phyloP scores from a whole-genome alignment of 2,329 filamentous ascomycete species.

The Cladosporium sphaerospermum region DNA sequence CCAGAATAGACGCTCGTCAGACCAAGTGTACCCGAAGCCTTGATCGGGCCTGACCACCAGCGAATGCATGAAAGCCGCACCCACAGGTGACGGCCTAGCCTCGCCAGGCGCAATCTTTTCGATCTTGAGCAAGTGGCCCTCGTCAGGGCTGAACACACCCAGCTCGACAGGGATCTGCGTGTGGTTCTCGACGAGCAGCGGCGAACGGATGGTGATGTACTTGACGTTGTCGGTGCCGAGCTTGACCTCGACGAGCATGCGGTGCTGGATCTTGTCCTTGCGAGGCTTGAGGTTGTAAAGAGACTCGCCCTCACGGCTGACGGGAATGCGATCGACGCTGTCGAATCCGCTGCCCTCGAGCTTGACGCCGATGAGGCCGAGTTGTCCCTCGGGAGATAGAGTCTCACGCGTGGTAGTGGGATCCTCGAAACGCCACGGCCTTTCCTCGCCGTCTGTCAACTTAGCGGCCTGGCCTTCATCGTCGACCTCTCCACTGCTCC shows the following conservation, averaged over 20 bases:
- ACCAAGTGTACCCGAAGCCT: constrained; percentile 96
- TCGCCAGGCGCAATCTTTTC: constrained; percentile 95
- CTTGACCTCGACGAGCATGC: constrained; percentile 83
- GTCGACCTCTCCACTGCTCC: constrained; percentile 69
- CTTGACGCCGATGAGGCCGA: constrained; percentile 71
- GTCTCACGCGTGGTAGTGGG: constrained; percentile 95
- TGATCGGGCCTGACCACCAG: constrained; percentile 85
- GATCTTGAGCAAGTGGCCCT: constrained; percentile 89
- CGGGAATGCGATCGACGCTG: constrained; percentile 74
- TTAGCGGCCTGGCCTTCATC: constrained; percentile 66
- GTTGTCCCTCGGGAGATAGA: constrained; percentile 73
- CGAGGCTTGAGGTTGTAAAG: constrained; percentile 85
- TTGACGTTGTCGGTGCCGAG: constrained; percentile 95
- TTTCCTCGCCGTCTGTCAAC: constrained; percentile 81
- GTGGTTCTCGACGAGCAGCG: constrained; percentile 86
- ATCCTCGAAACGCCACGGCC: constrained; percentile 93
- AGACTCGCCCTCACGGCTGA: constrained; percentile 91
- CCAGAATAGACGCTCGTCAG: constrained; percentile 84
- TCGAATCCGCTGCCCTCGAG: constrained; percentile 95
- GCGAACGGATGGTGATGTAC: constrained; percentile 91
- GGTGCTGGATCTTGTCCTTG: constrained; percentile 77
- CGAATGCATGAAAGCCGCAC: constrained; percentile 83
- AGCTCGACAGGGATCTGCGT: constrained; percentile 94
- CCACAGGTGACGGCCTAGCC: constrained; percentile 81
- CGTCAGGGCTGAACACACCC: constrained; percentile 79